phyloP scores from a whole-genome alignment of 495 filamentous ascomycete species.

The Pyrenopolyporus hunteri region DNA sequence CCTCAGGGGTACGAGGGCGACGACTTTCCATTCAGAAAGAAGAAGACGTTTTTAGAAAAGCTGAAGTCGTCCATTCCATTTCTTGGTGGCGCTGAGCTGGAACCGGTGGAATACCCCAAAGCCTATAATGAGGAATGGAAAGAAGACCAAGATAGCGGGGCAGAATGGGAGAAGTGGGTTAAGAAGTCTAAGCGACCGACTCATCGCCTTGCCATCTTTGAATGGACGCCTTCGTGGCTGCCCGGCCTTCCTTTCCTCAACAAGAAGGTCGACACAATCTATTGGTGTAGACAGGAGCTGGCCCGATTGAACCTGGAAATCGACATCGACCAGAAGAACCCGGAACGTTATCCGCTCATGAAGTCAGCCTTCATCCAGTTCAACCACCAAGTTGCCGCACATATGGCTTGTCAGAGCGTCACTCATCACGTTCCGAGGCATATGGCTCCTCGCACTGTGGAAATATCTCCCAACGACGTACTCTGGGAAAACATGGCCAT shows the following conservation, averaged over 20 bases:
- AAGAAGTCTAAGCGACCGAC: conserved; percentile 82
- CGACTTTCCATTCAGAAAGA: conserved; percentile 50
- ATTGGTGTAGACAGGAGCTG: conserved; percentile 86
- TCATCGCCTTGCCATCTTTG: conserved; percentile 79
- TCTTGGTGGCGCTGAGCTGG: conserved; percentile 42
- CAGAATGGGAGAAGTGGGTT: conserved; percentile 87
- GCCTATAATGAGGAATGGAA: conserved; percentile 70
- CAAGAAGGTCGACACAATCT: conserved; percentile 93
- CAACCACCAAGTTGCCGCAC: conserved; percentile 95
- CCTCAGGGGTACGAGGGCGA: conserved; percentile 54
- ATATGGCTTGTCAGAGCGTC: conserved; percentile 95
- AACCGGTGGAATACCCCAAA: conserved; percentile 66
- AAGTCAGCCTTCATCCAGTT: conserved; percentile 99
- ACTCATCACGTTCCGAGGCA: conserved; percentile 91
- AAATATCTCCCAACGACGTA: conserved; percentile 92
- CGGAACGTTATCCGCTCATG: conserved; percentile 91
- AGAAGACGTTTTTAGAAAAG: conserved; percentile 51
- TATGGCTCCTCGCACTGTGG: conserved; percentile 91
- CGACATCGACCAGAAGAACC: conserved; percentile 84
- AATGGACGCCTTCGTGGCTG: conserved; percentile 73
- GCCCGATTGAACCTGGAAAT: conserved; percentile 92
- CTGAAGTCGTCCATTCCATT: conserved; percentile 53
- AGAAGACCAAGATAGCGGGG: conserved; percentile 67
- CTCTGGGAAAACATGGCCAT: conserved; percentile 99
- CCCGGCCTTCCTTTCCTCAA: conserved; percentile 79